phyloP scores from a whole-genome alignment of 768 basidiomycete genomes.

The Naganishia vaughanmartiniae region DNA sequence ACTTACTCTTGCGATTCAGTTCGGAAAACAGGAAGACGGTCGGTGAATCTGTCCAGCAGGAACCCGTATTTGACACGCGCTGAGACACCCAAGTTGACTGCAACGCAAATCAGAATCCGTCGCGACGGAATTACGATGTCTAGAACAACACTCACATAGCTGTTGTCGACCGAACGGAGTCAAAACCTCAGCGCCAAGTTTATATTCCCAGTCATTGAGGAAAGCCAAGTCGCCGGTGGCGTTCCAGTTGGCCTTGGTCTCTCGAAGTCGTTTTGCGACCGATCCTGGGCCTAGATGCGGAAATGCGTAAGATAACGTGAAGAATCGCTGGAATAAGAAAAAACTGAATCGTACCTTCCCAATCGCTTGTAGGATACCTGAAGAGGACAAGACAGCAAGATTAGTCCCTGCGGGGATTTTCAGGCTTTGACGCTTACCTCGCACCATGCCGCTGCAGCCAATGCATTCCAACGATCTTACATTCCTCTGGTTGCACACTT shows the following conservation, averaged over 20 bases:
- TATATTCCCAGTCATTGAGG: slow-evolving; percentile 81
- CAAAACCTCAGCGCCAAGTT: slow-evolving; percentile 77
- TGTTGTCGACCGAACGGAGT: slow-evolving; percentile 90
- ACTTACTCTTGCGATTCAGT: slow-evolving; percentile 66
- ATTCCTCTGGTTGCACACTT: slow-evolving; percentile 41
- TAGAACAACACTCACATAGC: slow-evolving; percentile 55
- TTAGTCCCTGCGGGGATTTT: background rate
- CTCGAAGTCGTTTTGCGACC: slow-evolving; percentile 18
- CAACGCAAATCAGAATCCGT: background rate
- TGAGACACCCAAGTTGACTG: slow-evolving; percentile 66
- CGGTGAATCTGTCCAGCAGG: slow-evolving; percentile 68
- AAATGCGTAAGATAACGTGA: background rate
- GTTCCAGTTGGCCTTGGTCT: slow-evolving; percentile 31
- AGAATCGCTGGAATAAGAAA: background rate
- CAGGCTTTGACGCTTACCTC: slow-evolving; percentile 30
- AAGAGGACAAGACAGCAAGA: background rate
- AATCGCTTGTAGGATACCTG: slow-evolving; percentile 42
- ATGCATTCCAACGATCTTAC: slow-evolving; percentile 43
- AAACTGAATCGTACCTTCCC: slow-evolving; percentile 30
- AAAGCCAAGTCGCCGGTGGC: slow-evolving; percentile 68
- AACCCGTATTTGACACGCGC: slow-evolving; percentile 71
- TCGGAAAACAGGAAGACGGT: slow-evolving; percentile 70
- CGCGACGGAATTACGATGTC: background rate
- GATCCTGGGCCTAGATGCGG: slow-evolving; percentile 16
- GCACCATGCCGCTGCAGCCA: slow-evolving; percentile 52